phyloP scores from a whole-genome alignment of 2,329 filamentous ascomycete genomes.

The Aspergillus tamarii region DNA sequence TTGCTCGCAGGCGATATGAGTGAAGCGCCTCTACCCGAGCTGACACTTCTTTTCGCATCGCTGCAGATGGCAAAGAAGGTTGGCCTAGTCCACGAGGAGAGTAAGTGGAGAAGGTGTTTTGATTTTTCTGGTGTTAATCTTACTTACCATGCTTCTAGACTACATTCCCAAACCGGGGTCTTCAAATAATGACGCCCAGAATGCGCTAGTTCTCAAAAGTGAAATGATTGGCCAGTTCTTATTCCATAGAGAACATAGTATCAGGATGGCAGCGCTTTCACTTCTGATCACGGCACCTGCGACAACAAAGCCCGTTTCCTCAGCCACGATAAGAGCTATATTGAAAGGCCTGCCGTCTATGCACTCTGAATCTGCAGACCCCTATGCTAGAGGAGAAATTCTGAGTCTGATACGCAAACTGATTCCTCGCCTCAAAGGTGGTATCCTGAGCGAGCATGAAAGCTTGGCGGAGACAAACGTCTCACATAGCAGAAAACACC shows the following conservation, averaged over 20 bases:
- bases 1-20: slow-evolving; percentile 51
- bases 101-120: slow-evolving; percentile 41
- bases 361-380: slow-evolving; percentile 78
- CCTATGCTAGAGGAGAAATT: slow-evolving; percentile 82
- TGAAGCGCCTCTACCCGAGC: slow-evolving; percentile 55
- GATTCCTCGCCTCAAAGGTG: slow-evolving; percentile 72
- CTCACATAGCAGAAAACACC: slow-evolving; percentile 19
- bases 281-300: slow-evolving; percentile 76
- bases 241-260: slow-evolving; percentile 59
- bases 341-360: slow-evolving; percentile 68
- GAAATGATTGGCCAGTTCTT: slow-evolving; percentile 42
- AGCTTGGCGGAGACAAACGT: slow-evolving; percentile 27
- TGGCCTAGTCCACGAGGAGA: slow-evolving; percentile 70
- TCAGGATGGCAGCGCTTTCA: slow-evolving; percentile 79
- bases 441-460: slow-evolving; percentile 51
- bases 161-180: slow-evolving; percentile 27
- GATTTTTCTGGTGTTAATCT: slow-evolving; percentile 11
- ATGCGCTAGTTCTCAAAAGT: slow-evolving; percentile 38
- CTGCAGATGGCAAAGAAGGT: slow-evolving; percentile 72
- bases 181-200: slow-evolving; percentile 16
- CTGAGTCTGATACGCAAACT: slow-evolving; percentile 75
- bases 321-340: slow-evolving; percentile 64
- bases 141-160: slow-evolving; percentile 26
- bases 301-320: slow-evolving; percentile 72
- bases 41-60: slow-evolving; percentile 66